Evolutionary conservation across 1,139 yeast species (phyloP).

Genomic region (Candida dubliniensis): DNA sequence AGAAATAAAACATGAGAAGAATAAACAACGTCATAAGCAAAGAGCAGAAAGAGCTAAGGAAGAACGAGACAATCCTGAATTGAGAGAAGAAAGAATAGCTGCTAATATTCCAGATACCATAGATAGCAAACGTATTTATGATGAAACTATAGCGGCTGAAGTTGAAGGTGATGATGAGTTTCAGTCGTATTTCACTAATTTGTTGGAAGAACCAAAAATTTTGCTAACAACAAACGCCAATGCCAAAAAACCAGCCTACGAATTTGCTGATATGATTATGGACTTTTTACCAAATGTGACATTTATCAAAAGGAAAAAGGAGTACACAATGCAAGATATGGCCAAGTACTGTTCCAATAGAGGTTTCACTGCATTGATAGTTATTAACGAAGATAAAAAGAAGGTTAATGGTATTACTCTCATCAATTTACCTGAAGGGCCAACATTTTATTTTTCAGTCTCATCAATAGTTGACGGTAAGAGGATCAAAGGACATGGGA

Average conservation of each 20-base stretch:
- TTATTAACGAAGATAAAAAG: conserved; percentile 92
- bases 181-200: conserved; percentile 57
- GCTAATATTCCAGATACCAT: conserved; percentile 85
- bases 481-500: conserved; percentile 82
- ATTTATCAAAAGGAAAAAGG: conserved; percentile 83
- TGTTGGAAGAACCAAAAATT: conserved; percentile 71
- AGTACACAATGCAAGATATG: conserved; percentile 82
- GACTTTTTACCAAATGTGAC: conserved; percentile 84
- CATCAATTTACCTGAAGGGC: conserved; percentile 92
- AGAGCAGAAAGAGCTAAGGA: conserved; percentile 80
- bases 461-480: conserved; percentile 78
- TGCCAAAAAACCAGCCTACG: conserved; percentile 86
- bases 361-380: conserved; percentile 82
- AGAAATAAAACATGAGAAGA: conserved; percentile 69
- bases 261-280: conserved; percentile 82
- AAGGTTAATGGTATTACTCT: conserved; percentile 88
- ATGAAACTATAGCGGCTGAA: conserved; percentile 77
- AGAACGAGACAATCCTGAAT: conserved; percentile 78
- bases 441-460: conserved; percentile 86
- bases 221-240: conserved; percentile 83
- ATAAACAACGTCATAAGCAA: conserved; percentile 72
- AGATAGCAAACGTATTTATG: conserved; percentile 84
- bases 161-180: conserved; percentile 86
- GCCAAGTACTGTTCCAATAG: conserved; percentile 78
- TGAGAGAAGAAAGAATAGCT: conserved; percentile 75